phyloP scores from a whole-genome alignment of 352 stramenopile genomes.

The Phytophthora sp. region DNA sequence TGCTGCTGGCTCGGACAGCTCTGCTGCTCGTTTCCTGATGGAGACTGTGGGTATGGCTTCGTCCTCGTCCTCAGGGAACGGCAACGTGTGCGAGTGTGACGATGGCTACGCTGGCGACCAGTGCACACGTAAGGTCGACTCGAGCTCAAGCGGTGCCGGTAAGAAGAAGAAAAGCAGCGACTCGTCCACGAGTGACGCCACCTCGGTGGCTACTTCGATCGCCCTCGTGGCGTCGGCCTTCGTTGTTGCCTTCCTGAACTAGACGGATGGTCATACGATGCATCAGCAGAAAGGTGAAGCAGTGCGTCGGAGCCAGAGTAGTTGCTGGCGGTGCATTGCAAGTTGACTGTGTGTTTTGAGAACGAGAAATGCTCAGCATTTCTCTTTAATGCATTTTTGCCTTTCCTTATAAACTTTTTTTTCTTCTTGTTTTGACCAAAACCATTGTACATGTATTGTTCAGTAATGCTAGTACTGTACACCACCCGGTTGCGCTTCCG shows the following conservation, averaged over 20 bases:
- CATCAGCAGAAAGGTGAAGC: conserved; percentile 27
- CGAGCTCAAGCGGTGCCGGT: conserved; percentile 26
- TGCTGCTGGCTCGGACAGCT: conserved; percentile 23
- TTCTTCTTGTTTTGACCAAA: background rate
- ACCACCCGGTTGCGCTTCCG: no score
- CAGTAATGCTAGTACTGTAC: no score
- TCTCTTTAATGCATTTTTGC: conserved; percentile 44
- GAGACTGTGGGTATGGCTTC: conserved; percentile 40
- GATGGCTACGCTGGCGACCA: conserved; percentile 61
- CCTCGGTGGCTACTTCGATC: conserved; percentile 37
- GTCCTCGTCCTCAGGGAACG: conserved; percentile 22
- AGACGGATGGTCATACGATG: conserved; percentile 27
- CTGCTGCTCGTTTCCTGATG: conserved; percentile 36
- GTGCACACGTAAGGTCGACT: conserved; percentile 61
- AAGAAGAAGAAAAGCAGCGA: conserved; percentile 32
- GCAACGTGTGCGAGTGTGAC: conserved; percentile 64
- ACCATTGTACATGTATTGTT: no score
- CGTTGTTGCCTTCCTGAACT: conserved; percentile 48
- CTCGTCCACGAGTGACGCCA: conserved; percentile 36
- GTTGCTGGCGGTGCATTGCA: conserved; percentile 5
- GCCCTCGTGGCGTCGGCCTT: conserved; percentile 38
- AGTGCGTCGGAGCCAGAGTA: background rate
- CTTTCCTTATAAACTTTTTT: conserved; percentile 37
- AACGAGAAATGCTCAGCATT: conserved; percentile 15
- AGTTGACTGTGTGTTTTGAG: conserved; percentile 31